These are phyloP conservation scores for Rosellinia necatrix DNA, from an alignment of 2,329 filamentous ascomycete species.

Conservation along the genomic window DNA sequence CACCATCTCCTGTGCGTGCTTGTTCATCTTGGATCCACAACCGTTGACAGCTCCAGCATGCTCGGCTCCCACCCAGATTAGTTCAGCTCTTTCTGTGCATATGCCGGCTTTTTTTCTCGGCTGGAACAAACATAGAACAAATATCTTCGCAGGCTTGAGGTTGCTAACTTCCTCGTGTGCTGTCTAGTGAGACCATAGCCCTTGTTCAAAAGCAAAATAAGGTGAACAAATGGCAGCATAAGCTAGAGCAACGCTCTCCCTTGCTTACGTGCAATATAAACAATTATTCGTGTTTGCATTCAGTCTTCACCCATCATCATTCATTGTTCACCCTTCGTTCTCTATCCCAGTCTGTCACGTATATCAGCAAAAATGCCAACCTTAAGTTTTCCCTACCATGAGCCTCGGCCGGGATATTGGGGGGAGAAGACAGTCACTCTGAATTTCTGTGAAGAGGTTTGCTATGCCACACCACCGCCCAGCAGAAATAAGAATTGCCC, in stretches of 20 bases:
- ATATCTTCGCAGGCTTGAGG: too few relatives aligned
- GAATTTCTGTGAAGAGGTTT: slow-evolving; percentile 81
- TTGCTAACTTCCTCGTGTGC: too few relatives aligned
- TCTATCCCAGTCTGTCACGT: background rate
- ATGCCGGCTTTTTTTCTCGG: too few relatives aligned
- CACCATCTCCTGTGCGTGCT: too few relatives aligned
- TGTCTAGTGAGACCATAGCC: too few relatives aligned
- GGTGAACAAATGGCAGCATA: background rate
- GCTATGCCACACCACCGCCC: slow-evolving; percentile 6
- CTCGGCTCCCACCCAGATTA: too few relatives aligned
- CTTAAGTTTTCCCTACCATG: slow-evolving; percentile 40
- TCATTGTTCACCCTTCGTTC: background rate
- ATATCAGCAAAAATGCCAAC: slow-evolving; percentile 24
- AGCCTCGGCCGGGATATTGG: slow-evolving; percentile 61
- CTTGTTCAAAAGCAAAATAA: background rate
- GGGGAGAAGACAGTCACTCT: slow-evolving; percentile 71
- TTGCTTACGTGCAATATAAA: background rate
- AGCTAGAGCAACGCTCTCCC: slow-evolving; percentile 15
- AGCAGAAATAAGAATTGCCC: background rate
- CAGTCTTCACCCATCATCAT: background rate
- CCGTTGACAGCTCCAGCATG: too few relatives aligned
- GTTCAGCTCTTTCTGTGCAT: too few relatives aligned
- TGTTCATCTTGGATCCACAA: too few relatives aligned
- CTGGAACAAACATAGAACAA: too few relatives aligned
- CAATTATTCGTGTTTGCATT: background rate